Percentiles rank a stretch among this genome's conserved stretches.
These are phyloP conservation scores for Castanopsis chinensis DNA, from an alignment of 306 rosid genomes.

Conservation along the genomic window DNA sequence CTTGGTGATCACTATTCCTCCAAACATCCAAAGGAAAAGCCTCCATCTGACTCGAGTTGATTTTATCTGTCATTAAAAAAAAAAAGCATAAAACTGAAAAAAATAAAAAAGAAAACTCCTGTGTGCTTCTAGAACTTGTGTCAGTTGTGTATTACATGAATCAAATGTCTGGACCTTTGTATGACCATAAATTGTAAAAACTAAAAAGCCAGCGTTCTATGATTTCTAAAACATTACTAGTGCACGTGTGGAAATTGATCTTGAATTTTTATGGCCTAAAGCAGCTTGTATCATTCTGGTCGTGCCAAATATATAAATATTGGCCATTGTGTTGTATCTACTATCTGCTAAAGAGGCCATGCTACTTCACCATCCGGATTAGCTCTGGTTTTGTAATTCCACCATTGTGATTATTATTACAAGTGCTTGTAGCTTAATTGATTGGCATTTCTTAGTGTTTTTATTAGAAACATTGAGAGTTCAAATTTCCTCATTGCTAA, in stretches of 20 bases:
- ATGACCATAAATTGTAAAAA: slow-evolving; percentile 23
- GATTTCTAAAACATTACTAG: slow-evolving; percentile 19
- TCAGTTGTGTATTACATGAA: slow-evolving; percentile 22
- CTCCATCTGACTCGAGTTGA: slow-evolving; percentile 68
- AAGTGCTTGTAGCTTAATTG: too few relatives aligned
- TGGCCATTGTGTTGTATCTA: too few relatives aligned
- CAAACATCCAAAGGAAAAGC: slow-evolving; percentile 95
- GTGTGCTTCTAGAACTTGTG: slow-evolving; percentile 19
- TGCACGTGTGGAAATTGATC: slow-evolving; percentile 9
- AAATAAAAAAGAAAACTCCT: slow-evolving; percentile 1
- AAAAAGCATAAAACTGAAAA: slow-evolving; percentile 3
- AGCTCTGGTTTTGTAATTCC: too few relatives aligned
- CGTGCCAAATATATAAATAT: too few relatives aligned
- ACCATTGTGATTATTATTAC: too few relatives aligned
- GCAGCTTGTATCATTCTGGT: too few relatives aligned
- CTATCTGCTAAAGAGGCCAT: too few relatives aligned
- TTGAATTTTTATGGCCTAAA: too few relatives aligned
- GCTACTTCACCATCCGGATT: too few relatives aligned
- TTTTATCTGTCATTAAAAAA: slow-evolving; percentile 8
- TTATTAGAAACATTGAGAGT: too few relatives aligned
- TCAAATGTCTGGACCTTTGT: slow-evolving; percentile 25
- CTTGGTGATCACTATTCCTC: slow-evolving; percentile 77
- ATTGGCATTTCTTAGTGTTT: too few relatives aligned
- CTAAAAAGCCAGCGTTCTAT: slow-evolving; percentile 7
- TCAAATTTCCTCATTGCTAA: too few relatives aligned